A percentile compares a stretch with the other conserved stretches of the same genome.
phyloP scores from a whole-genome alignment of 768 basidiomycete species.

The Hydnomerulius pinastri region DNA sequence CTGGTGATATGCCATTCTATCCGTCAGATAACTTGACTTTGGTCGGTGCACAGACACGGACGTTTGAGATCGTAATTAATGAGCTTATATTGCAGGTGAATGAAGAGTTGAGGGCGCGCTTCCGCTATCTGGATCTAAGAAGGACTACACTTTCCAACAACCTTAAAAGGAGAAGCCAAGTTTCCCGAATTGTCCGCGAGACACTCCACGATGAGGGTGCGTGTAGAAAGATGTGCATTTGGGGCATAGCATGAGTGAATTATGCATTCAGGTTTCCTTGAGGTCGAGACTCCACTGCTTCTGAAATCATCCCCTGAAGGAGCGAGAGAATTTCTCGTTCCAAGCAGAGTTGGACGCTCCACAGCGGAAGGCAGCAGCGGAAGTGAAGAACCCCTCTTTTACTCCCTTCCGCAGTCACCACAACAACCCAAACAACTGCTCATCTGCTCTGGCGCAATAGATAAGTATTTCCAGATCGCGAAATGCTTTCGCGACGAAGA shows the following conservation, averaged over 20 bases:
- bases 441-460: constrained; percentile 86
- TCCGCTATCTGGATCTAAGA: constrained; percentile 89
- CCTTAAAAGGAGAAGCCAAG: constrained; percentile 76
- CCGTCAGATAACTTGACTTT: constrained; percentile 76
- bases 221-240: constrained; percentile 22
- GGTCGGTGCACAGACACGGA: constrained; percentile 46
- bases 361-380: constrained; percentile 29
- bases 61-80: background rate
- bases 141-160: constrained; percentile 73
- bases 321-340: constrained; percentile 91
- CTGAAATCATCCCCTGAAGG: constrained; percentile 93
- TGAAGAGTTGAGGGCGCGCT: constrained; percentile 82
- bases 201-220: constrained; percentile 73
- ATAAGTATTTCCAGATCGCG: constrained; percentile 91
- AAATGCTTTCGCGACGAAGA: constrained; percentile 96
- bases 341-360: constrained; percentile 55
- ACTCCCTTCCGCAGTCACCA: constrained; percentile 91
- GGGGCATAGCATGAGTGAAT: background rate
- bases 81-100: constrained; percentile 55
- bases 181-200: constrained; percentile 77
- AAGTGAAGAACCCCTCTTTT: constrained; percentile 53
- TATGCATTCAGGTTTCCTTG: constrained; percentile 69
- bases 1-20: constrained; percentile 73
- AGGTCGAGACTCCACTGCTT: constrained; percentile 92
- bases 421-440: constrained; percentile 96